Conservation (phyloP, 306 rosid genomes). For the Medicago truncatula region DNA sequence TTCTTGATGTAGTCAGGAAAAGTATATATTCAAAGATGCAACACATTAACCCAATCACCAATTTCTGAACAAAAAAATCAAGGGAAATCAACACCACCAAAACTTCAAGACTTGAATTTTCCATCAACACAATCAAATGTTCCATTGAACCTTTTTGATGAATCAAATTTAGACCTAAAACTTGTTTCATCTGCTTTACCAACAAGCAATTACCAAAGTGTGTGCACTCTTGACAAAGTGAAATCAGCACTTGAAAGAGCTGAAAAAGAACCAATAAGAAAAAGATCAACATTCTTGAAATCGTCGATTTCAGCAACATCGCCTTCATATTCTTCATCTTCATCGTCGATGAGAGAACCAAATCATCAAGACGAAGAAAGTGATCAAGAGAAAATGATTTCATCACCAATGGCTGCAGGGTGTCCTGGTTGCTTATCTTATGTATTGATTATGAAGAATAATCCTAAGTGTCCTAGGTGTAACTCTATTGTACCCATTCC, state of each 20-base stretch:
- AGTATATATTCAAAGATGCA: slow-evolving; percentile 75
- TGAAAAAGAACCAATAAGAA: slow-evolving; percentile 79
- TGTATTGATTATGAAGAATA: slow-evolving; percentile 81
- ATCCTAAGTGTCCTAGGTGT: slow-evolving; percentile 94
- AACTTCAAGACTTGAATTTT: slow-evolving; percentile 72
- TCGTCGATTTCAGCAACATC: slow-evolving; percentile 57
- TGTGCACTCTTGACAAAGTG: slow-evolving; percentile 94
- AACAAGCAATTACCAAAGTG: slow-evolving; percentile 73
- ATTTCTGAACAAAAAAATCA: slow-evolving; percentile 49
- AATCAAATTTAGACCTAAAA: slow-evolving; percentile 69
- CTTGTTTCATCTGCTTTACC: slow-evolving; percentile 57
- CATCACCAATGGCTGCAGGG: slow-evolving; percentile 88
- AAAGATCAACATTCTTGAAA: slow-evolving; percentile 61
- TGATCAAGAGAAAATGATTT: slow-evolving; percentile 47
- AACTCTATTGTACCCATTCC: slow-evolving; percentile 73
- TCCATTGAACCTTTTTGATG: slow-evolving; percentile 71
- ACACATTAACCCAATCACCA: slow-evolving; percentile 44
- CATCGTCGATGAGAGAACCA: slow-evolving; percentile 66
- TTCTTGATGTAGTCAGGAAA: slow-evolving; percentile 80
- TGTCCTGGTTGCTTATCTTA: slow-evolving; percentile 95
- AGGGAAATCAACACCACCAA: slow-evolving; percentile 53
- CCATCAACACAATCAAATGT: slow-evolving; percentile 68
- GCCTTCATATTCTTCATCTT: slow-evolving; percentile 65
- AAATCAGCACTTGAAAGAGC: slow-evolving; percentile 92
- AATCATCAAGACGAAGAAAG: slow-evolving; percentile 63